Evolutionary conservation across 129 eudicot genomes (phyloP).

Genomic region (Lonicera japonica): DNA sequence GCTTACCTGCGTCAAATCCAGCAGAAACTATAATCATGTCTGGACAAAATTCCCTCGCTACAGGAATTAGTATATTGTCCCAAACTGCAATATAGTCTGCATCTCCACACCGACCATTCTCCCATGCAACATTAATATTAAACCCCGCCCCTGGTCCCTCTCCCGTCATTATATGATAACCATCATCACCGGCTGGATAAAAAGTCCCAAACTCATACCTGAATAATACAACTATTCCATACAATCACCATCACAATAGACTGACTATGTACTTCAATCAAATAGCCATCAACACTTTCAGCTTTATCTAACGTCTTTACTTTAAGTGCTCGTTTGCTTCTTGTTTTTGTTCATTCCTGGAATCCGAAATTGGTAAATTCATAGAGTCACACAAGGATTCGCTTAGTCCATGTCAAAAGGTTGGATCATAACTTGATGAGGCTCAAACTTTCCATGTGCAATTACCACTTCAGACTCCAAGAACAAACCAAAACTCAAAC

Average conservation of each 20-base stretch:
- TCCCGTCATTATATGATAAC: conserved; percentile 72
- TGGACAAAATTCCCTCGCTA: conserved; percentile 81
- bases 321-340: too few relatives aligned
- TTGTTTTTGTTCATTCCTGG: too few relatives aligned
- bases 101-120: conserved; percentile 78
- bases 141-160: conserved; percentile 80
- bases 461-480: too few relatives aligned
- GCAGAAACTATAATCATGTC: conserved; percentile 82
- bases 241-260: conserved; percentile 8
- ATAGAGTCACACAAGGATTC: too few relatives aligned
- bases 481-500: too few relatives aligned
- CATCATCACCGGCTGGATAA: conserved; percentile 80
- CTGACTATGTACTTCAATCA: background rate
- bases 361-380: too few relatives aligned
- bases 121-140: conserved; percentile 97
- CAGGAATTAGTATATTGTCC: conserved; percentile 86
- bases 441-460: too few relatives aligned
- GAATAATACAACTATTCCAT: conserved; percentile 9
- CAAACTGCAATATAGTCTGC: conserved; percentile 94
- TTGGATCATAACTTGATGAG: too few relatives aligned
- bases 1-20: conserved; percentile 98
- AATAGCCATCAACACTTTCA: background rate
- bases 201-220: conserved; percentile 79
- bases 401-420: too few relatives aligned
- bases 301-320: background rate